These are phyloP conservation scores for Aspergillus quadrilineatus DNA, from an alignment of 2,329 filamentous ascomycete species.

Conservation along the genomic window DNA sequence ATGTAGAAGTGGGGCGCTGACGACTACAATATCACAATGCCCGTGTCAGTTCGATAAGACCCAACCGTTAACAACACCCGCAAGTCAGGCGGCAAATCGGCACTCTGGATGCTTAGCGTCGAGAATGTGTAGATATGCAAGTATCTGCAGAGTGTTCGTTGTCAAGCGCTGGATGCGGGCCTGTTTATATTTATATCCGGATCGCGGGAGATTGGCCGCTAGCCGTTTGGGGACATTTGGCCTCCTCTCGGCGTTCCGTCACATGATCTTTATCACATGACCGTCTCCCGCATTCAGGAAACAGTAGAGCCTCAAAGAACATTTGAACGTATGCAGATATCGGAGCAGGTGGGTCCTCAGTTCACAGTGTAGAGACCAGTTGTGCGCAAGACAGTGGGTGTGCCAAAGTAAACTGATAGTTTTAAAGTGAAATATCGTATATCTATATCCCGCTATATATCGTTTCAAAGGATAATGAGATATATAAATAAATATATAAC, in stretches of 20 bases:
- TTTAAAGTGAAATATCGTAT: too few species aligned
- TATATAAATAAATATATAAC: too few species aligned
- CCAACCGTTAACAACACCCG: background rate
- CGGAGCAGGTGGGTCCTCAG: too few species aligned
- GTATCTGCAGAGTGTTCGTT: background rate
- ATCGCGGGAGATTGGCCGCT: slow-evolving; percentile 5
- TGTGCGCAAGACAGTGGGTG: too few species aligned
- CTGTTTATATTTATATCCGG: background rate
- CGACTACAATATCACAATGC: slow-evolving; percentile 1
- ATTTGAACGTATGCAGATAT: background rate
- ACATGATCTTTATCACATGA: background rate
- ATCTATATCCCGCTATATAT: too few species aligned
- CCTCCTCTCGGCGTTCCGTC: background rate
- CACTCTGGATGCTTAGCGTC: too few species aligned
- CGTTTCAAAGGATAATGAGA: too few species aligned
- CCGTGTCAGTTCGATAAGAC: background rate
- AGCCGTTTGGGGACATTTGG: background rate
- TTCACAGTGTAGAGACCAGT: too few species aligned
- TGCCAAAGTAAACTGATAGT: too few species aligned
- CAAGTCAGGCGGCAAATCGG: background rate
- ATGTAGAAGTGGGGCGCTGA: slow-evolving; percentile 3
- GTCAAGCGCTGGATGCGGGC: background rate
- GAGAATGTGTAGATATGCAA: background rate
- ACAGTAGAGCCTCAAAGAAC: too few species aligned
- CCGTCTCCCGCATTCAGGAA: too few species aligned